A percentile compares a stretch with the other conserved stretches of the same genome.
These are phyloP conservation scores for Lathyrus oleraceus DNA, from an alignment of 306 rosid genomes.

Conservation along the genomic window DNA sequence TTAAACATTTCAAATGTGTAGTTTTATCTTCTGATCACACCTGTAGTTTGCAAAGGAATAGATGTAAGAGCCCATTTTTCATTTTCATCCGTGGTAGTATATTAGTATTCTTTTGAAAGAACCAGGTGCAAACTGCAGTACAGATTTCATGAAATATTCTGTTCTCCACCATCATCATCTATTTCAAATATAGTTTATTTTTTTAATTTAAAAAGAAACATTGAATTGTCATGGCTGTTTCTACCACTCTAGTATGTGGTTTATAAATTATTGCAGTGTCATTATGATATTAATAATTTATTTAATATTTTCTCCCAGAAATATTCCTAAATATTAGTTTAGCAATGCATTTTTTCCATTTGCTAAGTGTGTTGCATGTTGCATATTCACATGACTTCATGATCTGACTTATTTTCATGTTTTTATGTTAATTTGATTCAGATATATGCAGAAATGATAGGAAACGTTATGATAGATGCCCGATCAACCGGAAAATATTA, in stretches of 20 bases:
- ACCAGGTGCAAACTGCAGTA: conserved; percentile 8
- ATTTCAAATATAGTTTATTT: neutral
- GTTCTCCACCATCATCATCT: neutral
- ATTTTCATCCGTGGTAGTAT: conserved; percentile 5
- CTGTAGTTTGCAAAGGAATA: conserved; percentile 11
- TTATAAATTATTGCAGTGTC: conserved; percentile 1
- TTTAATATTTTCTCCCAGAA: neutral
- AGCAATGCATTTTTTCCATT: neutral
- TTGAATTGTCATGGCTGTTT: neutral
- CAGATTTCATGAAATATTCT: conserved; percentile 7
- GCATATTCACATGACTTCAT: neutral
- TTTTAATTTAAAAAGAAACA: neutral
- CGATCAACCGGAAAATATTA: conserved; percentile 98
- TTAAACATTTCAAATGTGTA: conserved; percentile 6
- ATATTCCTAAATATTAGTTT: conserved; percentile 13
- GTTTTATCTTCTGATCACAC: neutral
- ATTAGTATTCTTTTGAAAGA: conserved; percentile 14
- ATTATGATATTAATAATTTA: conserved; percentile 7
- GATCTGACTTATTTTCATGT: conserved; percentile 4
- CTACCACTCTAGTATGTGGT: conserved; percentile 6
- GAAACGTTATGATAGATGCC: conserved; percentile 98
- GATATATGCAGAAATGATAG: conserved; percentile 99
- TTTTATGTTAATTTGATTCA: conserved; percentile 42
- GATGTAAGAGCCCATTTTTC: conserved; percentile 4
- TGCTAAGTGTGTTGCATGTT: conserved; percentile 6